Conservation (phyloP, 2,329 filamentous ascomycete species). For the Cladorrhinum sp. region DNA sequence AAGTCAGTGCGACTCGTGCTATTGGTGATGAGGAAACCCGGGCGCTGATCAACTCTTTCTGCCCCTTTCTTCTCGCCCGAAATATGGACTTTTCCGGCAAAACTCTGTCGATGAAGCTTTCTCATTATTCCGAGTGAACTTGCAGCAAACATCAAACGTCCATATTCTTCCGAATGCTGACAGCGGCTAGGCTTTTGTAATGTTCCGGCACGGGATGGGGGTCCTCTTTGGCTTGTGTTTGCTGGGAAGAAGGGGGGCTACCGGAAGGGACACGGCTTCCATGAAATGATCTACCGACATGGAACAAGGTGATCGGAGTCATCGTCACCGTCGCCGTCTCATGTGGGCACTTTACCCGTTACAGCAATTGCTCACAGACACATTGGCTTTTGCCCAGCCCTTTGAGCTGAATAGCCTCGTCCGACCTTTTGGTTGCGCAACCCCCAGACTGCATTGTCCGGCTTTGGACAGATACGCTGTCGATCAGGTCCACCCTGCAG, state of each 20-base stretch:
- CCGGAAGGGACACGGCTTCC: conserved; percentile 4
- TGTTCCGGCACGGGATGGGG: neutral
- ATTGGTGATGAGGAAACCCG: neutral
- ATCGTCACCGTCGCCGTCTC: conserved; percentile 19
- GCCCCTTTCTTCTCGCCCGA: neutral
- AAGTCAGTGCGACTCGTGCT: neutral
- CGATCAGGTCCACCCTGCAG: conserved; percentile 24
- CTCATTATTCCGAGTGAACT: neutral
- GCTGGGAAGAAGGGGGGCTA: conserved; percentile 8
- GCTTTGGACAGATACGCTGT: conserved; percentile 16
- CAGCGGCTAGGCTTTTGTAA: neutral
- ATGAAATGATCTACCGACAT: conserved; percentile 26
- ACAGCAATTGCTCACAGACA: conserved; percentile 3
- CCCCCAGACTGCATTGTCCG: conserved; percentile 21
- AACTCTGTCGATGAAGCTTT: neutral
- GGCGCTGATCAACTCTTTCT: neutral
- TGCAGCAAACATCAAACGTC: neutral
- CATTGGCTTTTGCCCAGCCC: neutral
- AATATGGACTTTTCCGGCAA: neutral
- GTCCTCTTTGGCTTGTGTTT: neutral
- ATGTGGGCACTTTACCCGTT: conserved; percentile 28
- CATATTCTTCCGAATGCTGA: neutral
- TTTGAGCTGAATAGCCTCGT: conserved; percentile 12
- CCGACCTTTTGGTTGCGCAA: conserved; percentile 12
- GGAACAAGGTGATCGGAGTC: conserved; percentile 23